A percentile compares a stretch with the other conserved stretches of the same genome.
These are phyloP conservation scores for Eutrema salsugineum DNA, from an alignment of 441 rosid genomes.

Conservation along the genomic window DNA sequence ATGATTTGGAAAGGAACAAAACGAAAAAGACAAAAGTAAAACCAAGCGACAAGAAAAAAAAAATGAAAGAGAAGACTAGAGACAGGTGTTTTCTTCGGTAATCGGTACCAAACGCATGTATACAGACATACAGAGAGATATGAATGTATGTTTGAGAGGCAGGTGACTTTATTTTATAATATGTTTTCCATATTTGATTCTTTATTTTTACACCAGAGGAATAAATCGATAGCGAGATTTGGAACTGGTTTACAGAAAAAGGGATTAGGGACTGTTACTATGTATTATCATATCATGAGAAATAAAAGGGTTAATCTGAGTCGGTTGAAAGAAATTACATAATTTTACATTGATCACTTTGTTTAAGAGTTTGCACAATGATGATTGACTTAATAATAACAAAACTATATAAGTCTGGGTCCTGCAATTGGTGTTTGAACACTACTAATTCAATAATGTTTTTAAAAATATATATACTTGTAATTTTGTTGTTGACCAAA, in stretches of 20 bases:
- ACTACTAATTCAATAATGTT: background rate
- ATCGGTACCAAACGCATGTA: conserved; percentile 1
- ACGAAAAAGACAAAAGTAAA: background rate
- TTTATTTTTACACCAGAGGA: background rate
- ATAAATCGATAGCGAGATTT: background rate
- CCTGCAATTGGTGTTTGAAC: background rate
- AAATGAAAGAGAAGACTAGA: background rate
- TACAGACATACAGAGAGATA: background rate
- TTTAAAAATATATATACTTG: no score
- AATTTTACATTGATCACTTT: background rate
- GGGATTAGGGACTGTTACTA: no score
- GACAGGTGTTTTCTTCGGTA: conserved; percentile 14
- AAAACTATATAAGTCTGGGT: background rate
- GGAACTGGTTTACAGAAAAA: background rate
- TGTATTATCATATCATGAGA: no score
- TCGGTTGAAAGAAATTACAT: background rate
- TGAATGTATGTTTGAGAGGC: background rate
- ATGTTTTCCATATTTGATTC: background rate
- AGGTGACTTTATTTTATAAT: background rate
- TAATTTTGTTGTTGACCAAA: no score
- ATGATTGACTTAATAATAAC: background rate
- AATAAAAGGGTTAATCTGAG: background rate
- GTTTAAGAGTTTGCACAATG: background rate
- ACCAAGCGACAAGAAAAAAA: background rate
- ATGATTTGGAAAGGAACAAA: background rate